Conservation (phyloP, 176 grass and related monocot genomes). For the Zea mays region Zm-B73-REFERENCE-NAM-5.0 NC_050097.1:242805501-242806000, state of each 20-base stretch:
- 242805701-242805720: slow-evolving; percentile 52
- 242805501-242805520: background rate
- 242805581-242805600: no score
- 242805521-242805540: background rate
- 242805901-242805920: slow-evolving; percentile 41
- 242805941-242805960: slow-evolving; percentile 45
- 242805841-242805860: slow-evolving; percentile 49
- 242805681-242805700: slow-evolving; percentile 49
- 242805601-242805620: no score
- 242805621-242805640: no score
- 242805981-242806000: background rate
- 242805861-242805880: slow-evolving; percentile 48
- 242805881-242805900: slow-evolving; percentile 47
- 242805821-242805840: slow-evolving; percentile 48
- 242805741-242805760: slow-evolving; percentile 16
- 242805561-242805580: slow-evolving; percentile 1
- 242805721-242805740: background rate
- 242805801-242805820: slow-evolving; percentile 53
- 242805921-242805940: background rate
- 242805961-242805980: slow-evolving; percentile 4
- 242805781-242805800: slow-evolving; percentile 25
- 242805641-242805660: slow-evolving; percentile 35
- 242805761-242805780: slow-evolving; percentile 48
- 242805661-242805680: slow-evolving; percentile 38
- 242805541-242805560: background rate